Conservation (phyloP, 768 basidiomycete species). For the Amanita exitialis region DNA sequence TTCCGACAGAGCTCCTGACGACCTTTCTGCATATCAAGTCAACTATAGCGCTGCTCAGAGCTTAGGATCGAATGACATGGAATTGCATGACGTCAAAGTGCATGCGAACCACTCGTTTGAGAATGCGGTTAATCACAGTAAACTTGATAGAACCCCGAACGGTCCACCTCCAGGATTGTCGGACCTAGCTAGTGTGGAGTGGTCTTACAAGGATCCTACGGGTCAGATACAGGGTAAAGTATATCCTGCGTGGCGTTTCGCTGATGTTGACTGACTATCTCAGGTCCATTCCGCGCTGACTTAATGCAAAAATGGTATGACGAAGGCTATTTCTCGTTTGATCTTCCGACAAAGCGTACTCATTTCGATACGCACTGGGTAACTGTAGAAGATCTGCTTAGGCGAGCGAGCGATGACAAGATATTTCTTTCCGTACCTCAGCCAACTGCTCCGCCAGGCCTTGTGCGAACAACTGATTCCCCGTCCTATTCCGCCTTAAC, state of each 20-base stretch:
- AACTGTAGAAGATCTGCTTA: conserved; percentile 48
- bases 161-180: conserved; percentile 25
- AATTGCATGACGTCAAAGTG: background rate
- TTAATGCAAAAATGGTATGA: conserved; percentile 94
- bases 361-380: conserved; percentile 60
- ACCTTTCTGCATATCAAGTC: background rate
- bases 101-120: conserved; percentile 1
- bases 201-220: conserved; percentile 90
- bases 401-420: conserved; percentile 40
- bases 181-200: conserved; percentile 60
- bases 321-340: conserved; percentile 77
- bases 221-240: conserved; percentile 81
- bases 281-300: conserved; percentile 84
- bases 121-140: conserved; percentile 4
- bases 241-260: conserved; percentile 3
- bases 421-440: conserved; percentile 51
- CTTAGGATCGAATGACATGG: background rate
- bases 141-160: conserved; percentile 7
- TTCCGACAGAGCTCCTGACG: background rate
- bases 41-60: background rate
- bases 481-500: conserved; percentile 22
- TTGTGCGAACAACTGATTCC: conserved; percentile 38
- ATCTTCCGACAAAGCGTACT: conserved; percentile 80
- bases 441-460: conserved; percentile 41
- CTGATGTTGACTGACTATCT: background rate